phyloP scores from a whole-genome alignment of 257 asterid genomes.

The Nemophila menziesii region DNA sequence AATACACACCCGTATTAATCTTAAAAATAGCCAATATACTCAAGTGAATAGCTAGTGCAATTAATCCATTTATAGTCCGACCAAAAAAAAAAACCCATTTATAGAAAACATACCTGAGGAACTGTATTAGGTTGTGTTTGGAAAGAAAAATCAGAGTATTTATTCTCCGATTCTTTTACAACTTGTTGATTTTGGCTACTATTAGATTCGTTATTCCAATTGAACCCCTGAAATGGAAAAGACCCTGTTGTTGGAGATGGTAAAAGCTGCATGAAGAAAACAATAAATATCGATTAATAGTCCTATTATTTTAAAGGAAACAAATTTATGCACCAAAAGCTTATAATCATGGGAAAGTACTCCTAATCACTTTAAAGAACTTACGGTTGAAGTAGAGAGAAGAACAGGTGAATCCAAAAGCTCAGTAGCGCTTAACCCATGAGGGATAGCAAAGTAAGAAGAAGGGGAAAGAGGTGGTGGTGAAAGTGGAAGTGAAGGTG shows the following conservation, averaged over 20 bases:
- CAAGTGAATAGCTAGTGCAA: too few species aligned
- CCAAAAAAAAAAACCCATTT: background rate
- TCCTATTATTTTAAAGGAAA: background rate
- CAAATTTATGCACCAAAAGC: conserved; percentile 4
- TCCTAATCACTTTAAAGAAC: conserved; percentile 3
- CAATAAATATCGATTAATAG: background rate
- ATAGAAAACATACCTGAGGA: conserved; percentile 11
- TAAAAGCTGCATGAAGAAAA: conserved; percentile 42
- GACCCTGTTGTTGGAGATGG: conserved; percentile 88
- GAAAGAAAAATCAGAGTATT: conserved; percentile 50
- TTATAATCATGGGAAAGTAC: background rate
- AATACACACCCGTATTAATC: too few species aligned
- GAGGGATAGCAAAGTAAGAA: conserved; percentile 72
- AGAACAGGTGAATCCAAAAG: conserved; percentile 83
- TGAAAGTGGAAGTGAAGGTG: conserved; percentile 70
- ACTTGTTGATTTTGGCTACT: conserved; percentile 15
- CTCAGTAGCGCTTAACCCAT: conserved; percentile 69
- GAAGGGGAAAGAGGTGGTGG: conserved; percentile 64
- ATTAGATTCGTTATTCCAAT: conserved; percentile 35
- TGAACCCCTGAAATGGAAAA: conserved; percentile 37
- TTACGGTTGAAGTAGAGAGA: conserved; percentile 38
- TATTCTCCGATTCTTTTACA: conserved; percentile 30
- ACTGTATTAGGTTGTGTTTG: conserved; percentile 26
- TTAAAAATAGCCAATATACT: too few species aligned
- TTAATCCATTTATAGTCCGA: too few species aligned